Percentiles rank a stretch among this genome's conserved stretches.
Evolutionary conservation across 352 stramenopile genomes (phyloP).

Genomic region (Globisporangium canariense): DNA sequence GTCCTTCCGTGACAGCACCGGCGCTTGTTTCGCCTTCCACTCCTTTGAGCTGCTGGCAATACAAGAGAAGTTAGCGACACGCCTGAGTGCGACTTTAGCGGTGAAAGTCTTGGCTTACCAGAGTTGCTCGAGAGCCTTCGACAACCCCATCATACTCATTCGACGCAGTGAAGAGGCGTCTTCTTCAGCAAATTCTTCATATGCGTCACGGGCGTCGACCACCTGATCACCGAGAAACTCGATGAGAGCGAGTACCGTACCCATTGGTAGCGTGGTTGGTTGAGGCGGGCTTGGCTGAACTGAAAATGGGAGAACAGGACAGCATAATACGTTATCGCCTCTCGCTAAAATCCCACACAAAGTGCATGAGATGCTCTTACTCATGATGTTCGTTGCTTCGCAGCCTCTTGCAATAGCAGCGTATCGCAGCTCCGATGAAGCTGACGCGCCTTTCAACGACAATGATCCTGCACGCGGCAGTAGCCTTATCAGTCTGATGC

Average conservation of each 20-base stretch:
- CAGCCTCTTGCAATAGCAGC: neutral
- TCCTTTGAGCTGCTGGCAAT: slow-evolving; percentile 13
- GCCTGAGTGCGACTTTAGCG: neutral
- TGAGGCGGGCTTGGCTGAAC: neutral
- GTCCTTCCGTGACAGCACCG: neutral
- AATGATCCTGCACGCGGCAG: neutral
- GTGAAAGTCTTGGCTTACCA: slow-evolving; percentile 23
- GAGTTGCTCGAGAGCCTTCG: slow-evolving; percentile 40
- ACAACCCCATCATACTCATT: slow-evolving; percentile 45
- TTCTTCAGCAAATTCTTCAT: slow-evolving; percentile 33
- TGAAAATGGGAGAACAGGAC: neutral
- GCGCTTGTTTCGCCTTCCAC: slow-evolving; percentile 15
- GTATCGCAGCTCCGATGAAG: neutral
- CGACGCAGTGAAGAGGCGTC: slow-evolving; percentile 17
- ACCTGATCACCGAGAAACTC: slow-evolving; percentile 65
- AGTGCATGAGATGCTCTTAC: slow-evolving; percentile 1
- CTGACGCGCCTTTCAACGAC: slow-evolving; percentile 5
- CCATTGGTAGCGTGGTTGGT: slow-evolving; percentile 21
- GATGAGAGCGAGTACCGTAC: slow-evolving; percentile 52
- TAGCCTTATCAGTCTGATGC: neutral
- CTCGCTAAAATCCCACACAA: neutral
- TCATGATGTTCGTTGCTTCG: neutral
- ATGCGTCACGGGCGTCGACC: slow-evolving; percentile 48
- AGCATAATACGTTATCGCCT: neutral
- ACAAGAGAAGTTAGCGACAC: neutral